Base-by-base conservation (phyloP, 1,139 yeast species). In the Ogataea hybrid region DNA sequence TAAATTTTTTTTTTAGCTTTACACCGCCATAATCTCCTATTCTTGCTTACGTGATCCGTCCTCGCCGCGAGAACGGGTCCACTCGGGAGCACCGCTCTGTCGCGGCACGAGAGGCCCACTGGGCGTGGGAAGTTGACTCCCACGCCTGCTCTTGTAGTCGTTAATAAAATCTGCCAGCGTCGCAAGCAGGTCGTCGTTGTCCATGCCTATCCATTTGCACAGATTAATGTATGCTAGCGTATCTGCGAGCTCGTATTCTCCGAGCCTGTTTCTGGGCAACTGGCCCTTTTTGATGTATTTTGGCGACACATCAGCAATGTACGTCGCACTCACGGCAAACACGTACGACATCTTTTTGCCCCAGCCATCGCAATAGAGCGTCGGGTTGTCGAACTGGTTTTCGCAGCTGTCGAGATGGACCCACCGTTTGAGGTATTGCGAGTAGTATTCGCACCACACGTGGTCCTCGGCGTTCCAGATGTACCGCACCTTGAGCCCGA, bases 371-470 rank as follows among this genome's bases (percentile, higher is more conserved):
- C 82, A 76, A 56, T 90, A 90, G 22, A 89, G 66, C 28, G 69
- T 61, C 0, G 97, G 97, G 50, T 86, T 79, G 59, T 90, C 96
- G 63, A 72, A 87, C 0, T 88, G 81, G 31, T 80, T 84, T 56
- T 90, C 98, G 59, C 97, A 90, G 5, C 90, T 79, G 56, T 90
- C 98, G 21, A 86, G 69, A 61, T 90, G 97, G 21, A 89, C 72
- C 97, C 97, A 90, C 43, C 89, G 66, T 37, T 71, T 61, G 49
- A 77, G 69, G 16, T 66, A 58, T 0, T 58, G 63, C 2, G 95
- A 85, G 59, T 79, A 90, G 52, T 84, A 83, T 59, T 90, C 98
- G 55, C 95, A 84, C 98, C 97, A 90, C 0, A 87, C 97, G 60
- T 90, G 98, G 58, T 90, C 97, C 59, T 90, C 98, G 5, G 76